Evolutionary conservation across 495 filamentous ascomycete species (phyloP), one percentile per base, ranked within the genome.

Genomic region (Jackrogersella multiformis): DNA sequence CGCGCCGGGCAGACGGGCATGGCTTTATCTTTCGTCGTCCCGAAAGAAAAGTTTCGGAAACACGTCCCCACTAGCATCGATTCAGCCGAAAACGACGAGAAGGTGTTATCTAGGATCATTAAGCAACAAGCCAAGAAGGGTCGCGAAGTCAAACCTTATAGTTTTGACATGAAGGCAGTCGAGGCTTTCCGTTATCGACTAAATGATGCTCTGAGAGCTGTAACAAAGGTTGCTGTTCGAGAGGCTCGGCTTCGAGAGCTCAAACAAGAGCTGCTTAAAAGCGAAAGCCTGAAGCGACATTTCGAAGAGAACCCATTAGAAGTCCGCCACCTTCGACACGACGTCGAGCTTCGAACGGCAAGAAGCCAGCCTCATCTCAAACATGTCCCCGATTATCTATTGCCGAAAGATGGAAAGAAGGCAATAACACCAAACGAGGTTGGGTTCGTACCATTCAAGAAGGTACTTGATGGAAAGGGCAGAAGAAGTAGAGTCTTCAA

Each of bases 301-400:
- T 98, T 97, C 72, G 95, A 98, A 73, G 95, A 99, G 77, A 97
- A 98, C 75, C 95, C 95, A 0, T 87, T 88, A 6, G 94, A 97
- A 72, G 78, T 97, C 39, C 84, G 88, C 18, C 91, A 95, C 73
- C 81, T 99, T 52, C 84, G 95, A 24, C 95, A 99, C 73, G 96
- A 99, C 74, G 90, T 88, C 8, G 95, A 97, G 76, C 78, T 95
- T 42, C 87, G 92, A 63, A 84, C 88, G 18, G 90, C 91, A 4
- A 83, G 91, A 66, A 84, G 93, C 26, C 93, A 97, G 78, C 84
- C 89, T 9, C 96, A 99, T 83, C 78, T 99, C 59, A 96, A 92
- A 77, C 93, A 98, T 80, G 92, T 99, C 2, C 95, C 95, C 0
- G 93, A 96, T 21, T 99, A 99, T 78, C 78, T 99, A 45, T 83